Conservation (phyloP, 805 yeast species). For the Candida germanica region DNA sequence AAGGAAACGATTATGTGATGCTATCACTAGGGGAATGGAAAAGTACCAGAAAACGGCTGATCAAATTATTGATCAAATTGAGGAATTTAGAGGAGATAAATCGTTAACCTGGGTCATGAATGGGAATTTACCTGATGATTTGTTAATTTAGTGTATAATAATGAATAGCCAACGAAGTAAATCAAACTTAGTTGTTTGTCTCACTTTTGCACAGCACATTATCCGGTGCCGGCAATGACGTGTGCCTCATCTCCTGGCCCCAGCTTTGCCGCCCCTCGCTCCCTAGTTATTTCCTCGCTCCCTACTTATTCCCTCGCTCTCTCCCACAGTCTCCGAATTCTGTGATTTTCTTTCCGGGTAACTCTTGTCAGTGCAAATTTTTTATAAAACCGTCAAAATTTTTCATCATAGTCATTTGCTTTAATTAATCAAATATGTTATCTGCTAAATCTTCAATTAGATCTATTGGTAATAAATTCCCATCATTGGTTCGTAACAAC, state of each 20-base stretch:
- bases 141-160: constrained; percentile 3
- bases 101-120: constrained; percentile 47
- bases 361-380: constrained; percentile 4
- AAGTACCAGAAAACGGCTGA: constrained; percentile 40
- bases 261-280: no score
- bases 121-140: constrained; percentile 35
- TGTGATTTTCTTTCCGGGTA: constrained; percentile 16
- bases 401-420: not conserved
- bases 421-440: constrained; percentile 26
- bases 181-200: no score
- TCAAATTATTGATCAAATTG: constrained; percentile 39
- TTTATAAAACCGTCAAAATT: constrained; percentile 7
- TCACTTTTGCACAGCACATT: no score
- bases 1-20: constrained; percentile 42
- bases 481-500: constrained; percentile 34
- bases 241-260: not conserved
- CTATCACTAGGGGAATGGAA: constrained; percentile 39
- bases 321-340: no score
- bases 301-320: not conserved
- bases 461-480: constrained; percentile 11
- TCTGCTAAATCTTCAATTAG: constrained; percentile 38
- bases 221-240: not conserved
- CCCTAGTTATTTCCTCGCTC: no score
- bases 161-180: no score
- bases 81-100: constrained; percentile 41